Evolutionary conservation across 75 land plant genomes (phyloP).

Genomic region (Selaginella tamariscina): DNA sequence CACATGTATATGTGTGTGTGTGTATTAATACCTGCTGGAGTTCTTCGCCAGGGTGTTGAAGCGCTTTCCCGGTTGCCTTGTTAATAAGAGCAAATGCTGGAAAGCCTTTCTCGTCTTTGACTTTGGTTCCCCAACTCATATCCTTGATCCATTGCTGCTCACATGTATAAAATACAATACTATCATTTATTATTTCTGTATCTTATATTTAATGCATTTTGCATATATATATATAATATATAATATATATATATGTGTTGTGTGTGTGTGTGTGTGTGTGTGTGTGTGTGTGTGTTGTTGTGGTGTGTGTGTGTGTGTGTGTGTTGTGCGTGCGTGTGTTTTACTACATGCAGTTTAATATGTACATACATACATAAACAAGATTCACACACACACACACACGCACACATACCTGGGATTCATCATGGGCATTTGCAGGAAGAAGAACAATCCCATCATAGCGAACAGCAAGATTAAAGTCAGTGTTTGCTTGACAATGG

Average conservation of each 20-base stretch:
- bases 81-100: constrained; percentile 30
- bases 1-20: constrained; percentile 34
- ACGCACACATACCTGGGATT: constrained; percentile 22
- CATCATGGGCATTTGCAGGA: constrained; percentile 24
- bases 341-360: not conserved
- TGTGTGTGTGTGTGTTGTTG: not conserved
- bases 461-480: constrained; percentile 24
- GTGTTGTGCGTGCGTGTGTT: too few species aligned
- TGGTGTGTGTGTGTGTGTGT: too few species aligned
- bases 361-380: too few species aligned
- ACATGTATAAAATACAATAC: not conserved
- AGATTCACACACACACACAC: not conserved
- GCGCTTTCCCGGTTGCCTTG: constrained; percentile 35
- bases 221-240: not conserved
- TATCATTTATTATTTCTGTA: not conserved
- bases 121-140: constrained; percentile 26
- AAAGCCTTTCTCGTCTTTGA: constrained; percentile 29
- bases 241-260: too few species aligned
- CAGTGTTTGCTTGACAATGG: constrained; percentile 29
- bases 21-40: constrained; percentile 30
- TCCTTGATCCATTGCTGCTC: constrained; percentile 40
- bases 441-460: constrained; percentile 19
- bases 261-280: too few species aligned
- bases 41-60: constrained; percentile 27
- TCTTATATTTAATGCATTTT: too few species aligned